Conservation (phyloP, 2,329 filamentous ascomycete genomes). For the Nigrospora osmanthi region DNA sequence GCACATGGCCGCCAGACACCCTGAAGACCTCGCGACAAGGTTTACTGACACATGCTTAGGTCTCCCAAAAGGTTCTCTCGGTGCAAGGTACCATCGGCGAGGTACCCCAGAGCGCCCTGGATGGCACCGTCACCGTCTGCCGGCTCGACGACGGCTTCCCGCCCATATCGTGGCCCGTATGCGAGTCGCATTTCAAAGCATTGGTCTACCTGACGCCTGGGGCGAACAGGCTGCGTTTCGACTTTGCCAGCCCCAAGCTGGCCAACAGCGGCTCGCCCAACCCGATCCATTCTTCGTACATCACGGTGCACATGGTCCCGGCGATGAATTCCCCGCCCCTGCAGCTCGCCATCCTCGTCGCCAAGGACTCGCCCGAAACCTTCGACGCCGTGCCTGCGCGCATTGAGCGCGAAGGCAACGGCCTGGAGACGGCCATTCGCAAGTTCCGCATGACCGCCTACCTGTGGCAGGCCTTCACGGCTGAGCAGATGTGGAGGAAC, state of each 20-base stretch:
- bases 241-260: slow-evolving; percentile 79
- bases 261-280: slow-evolving; percentile 59
- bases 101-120: slow-evolving; percentile 55
- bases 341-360: slow-evolving; percentile 81
- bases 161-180: slow-evolving; percentile 77
- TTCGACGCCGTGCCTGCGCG: slow-evolving; percentile 77
- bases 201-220: slow-evolving; percentile 86
- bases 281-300: slow-evolving; percentile 68
- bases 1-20: no score
- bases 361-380: slow-evolving; percentile 77
- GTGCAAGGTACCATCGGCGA: slow-evolving; percentile 79
- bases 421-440: slow-evolving; percentile 67
- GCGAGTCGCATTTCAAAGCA: slow-evolving; percentile 84
- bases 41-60: slow-evolving; percentile 37
- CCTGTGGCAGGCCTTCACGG: slow-evolving; percentile 94
- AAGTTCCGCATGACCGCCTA: slow-evolving; percentile 96
- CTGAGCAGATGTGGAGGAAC: slow-evolving; percentile 91
- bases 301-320: slow-evolving; percentile 82
- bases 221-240: slow-evolving; percentile 79
- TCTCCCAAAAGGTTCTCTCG: slow-evolving; percentile 83
- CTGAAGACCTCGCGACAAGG: no score
- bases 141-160: slow-evolving; percentile 84
- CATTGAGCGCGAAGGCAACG: slow-evolving; percentile 72
- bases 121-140: slow-evolving; percentile 72
- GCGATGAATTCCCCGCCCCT: slow-evolving; percentile 72